Percentiles rank a stretch among this genome's conserved stretches.
These are phyloP conservation scores for Collybiopsis confluens DNA, from an alignment of 768 basidiomycete species.

Conservation along the genomic window DNA sequence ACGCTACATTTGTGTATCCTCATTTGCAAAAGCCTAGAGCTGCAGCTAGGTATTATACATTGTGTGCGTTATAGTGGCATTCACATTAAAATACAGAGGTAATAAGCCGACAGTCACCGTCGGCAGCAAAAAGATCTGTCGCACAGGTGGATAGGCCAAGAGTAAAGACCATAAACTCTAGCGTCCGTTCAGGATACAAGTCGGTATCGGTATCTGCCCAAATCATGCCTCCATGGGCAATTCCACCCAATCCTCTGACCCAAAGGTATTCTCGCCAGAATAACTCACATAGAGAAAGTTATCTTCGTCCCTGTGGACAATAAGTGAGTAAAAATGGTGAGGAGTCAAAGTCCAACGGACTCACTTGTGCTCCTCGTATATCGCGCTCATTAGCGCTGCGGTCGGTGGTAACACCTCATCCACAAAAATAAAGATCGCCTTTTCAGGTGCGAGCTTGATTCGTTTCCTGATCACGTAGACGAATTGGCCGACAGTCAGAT, in stretches of 20 bases:
- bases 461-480: constrained; percentile 99
- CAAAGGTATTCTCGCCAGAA: constrained; percentile 97
- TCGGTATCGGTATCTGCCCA: constrained; percentile 12
- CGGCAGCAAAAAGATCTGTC: constrained; percentile 6
- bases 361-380: constrained; percentile 99
- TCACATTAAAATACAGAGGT: constrained; percentile 22
- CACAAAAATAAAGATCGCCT: constrained; percentile 99
- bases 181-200: constrained; percentile 18
- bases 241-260: constrained; percentile 49
- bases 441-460: constrained; percentile 99
- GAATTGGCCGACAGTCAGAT: constrained; percentile 96
- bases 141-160: not conserved
- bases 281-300: constrained; percentile 98
- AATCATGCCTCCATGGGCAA: constrained; percentile 41
- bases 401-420: constrained; percentile 98
- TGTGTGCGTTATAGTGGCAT: constrained; percentile 16
- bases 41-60: constrained; percentile 10
- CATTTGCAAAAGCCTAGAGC: no score
- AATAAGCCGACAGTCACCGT: constrained; percentile 9
- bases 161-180: constrained; percentile 11
- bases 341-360: constrained; percentile 26
- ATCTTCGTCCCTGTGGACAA: constrained; percentile 83
- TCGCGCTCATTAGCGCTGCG: constrained; percentile 96
- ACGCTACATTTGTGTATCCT: not conserved
- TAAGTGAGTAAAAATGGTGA: constrained; percentile 20